Evolutionary conservation across 768 basidiomycete species (phyloP).

Genomic region (Crassisporium funariophilum): DNA sequence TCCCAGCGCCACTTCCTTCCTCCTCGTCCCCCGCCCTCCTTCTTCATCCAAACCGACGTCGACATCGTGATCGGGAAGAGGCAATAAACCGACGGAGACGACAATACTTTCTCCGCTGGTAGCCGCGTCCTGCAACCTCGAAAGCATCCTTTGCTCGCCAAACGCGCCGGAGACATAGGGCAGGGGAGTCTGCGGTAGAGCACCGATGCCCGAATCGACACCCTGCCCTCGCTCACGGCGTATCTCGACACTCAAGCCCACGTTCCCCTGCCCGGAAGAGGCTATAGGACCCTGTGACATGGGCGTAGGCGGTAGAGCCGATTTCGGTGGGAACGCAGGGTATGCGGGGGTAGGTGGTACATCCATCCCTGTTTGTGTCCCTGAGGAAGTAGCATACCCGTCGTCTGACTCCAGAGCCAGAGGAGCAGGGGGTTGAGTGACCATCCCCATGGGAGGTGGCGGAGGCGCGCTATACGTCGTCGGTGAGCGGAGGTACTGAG

Average conservation of each 20-base stretch:
- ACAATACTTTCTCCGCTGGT: constrained; percentile 60
- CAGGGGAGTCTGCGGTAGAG: constrained; percentile 54
- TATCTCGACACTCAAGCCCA: constrained; percentile 66
- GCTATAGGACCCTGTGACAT: constrained; percentile 58
- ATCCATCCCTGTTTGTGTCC: constrained; percentile 17
- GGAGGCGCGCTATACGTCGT: constrained; percentile 57
- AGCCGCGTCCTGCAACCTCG: constrained; percentile 30
- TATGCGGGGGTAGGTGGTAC: constrained; percentile 70
- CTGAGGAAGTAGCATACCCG: constrained; percentile 7
- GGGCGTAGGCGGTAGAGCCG: constrained; percentile 52
- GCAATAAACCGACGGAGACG: constrained; percentile 64
- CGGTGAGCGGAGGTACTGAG: constrained; percentile 46
- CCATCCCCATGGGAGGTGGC: constrained; percentile 28
- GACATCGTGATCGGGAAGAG: constrained; percentile 22
- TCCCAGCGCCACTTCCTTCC: constrained; percentile 22
- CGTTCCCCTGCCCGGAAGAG: constrained; percentile 47
- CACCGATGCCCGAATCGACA: constrained; percentile 28
- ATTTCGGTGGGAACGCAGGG: constrained; percentile 60
- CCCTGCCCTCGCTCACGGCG: constrained; percentile 55
- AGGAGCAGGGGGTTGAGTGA: constrained; percentile 19
- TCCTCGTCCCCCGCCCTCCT: constrained; percentile 18
- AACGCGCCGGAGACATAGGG: constrained; percentile 50
- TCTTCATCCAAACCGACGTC: too few relatives aligned
- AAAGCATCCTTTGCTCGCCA: constrained; percentile 38
- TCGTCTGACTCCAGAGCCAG: constrained; percentile 21